Conservation (phyloP, 1,284 basidiomycete genomes). For the Violaceomyces palustris region DNA sequence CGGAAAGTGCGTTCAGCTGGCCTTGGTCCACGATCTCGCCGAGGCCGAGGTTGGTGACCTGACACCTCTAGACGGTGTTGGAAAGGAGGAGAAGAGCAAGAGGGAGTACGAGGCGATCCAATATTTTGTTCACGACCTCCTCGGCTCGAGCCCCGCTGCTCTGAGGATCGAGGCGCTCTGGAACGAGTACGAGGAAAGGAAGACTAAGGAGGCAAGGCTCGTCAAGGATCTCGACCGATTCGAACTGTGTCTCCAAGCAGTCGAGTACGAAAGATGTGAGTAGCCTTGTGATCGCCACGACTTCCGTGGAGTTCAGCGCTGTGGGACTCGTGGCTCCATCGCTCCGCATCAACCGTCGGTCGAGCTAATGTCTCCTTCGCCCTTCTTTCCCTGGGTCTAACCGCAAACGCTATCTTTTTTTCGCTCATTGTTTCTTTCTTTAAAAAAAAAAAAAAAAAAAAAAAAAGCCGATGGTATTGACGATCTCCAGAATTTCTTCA, state of each 20-base stretch:
- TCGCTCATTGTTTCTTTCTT: no score
- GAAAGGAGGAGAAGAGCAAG: constrained; percentile 71
- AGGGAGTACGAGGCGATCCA: constrained; percentile 87
- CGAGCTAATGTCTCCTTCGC: neutral
- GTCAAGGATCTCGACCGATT: constrained; percentile 95
- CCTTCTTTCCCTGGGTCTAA: no score
- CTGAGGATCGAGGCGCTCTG: constrained; percentile 73
- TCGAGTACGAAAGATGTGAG: constrained; percentile 55
- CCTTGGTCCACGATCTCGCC: constrained; percentile 87
- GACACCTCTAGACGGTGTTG: constrained; percentile 78
- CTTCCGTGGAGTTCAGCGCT: no score
- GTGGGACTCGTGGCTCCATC: neutral
- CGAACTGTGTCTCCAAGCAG: constrained; percentile 73
- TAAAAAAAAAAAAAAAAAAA: no score
- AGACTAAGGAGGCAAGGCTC: constrained; percentile 76
- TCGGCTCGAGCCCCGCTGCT: constrained; percentile 74
- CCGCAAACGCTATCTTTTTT: no score
- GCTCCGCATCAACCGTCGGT: neutral
- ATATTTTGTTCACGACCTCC: constrained; percentile 81
- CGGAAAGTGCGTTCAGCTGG: constrained; percentile 79
- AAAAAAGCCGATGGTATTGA: constrained; percentile 16
- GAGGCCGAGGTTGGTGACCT: constrained; percentile 97
- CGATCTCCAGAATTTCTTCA: constrained; percentile 49
- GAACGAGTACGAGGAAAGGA: constrained; percentile 86
- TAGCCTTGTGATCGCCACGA: neutral